Conservation (phyloP, 2,329 filamentous ascomycete species). For the Apiospora koreana region DNA sequence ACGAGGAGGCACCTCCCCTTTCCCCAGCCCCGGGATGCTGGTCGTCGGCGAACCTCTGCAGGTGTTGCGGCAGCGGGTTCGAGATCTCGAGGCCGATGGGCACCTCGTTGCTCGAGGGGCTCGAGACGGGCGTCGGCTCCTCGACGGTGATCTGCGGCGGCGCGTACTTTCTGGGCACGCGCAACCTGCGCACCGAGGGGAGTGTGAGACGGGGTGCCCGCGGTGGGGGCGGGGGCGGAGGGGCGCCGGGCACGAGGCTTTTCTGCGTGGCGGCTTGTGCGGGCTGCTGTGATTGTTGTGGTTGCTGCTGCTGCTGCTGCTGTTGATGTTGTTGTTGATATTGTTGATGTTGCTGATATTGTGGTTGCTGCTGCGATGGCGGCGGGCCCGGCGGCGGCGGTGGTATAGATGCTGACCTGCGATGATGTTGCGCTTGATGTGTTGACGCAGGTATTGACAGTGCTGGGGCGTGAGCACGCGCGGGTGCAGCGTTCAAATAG, state of each 20-base stretch:
- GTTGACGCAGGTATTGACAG: slow-evolving; percentile 10
- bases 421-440: slow-evolving; percentile 13
- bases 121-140: slow-evolving; percentile 29
- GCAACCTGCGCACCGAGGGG: slow-evolving; percentile 40
- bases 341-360: no score
- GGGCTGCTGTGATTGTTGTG: no score
- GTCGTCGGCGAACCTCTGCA: background rate
- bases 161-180: slow-evolving; percentile 42
- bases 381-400: slow-evolving; percentile 25
- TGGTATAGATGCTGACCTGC: slow-evolving; percentile 26
- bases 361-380: background rate
- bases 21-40: no score
- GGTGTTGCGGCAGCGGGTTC: background rate
- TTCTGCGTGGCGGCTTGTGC: no score
- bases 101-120: slow-evolving; percentile 18
- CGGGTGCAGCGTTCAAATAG: background rate
- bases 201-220: slow-evolving; percentile 37
- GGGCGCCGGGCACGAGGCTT: background rate
- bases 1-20: no score
- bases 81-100: background rate
- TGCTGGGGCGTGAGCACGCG: background rate
- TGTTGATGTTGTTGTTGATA: no score
- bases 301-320: no score
- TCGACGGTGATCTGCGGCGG: slow-evolving; percentile 38
- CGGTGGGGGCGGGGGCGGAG: slow-evolving; percentile 25